Percentiles rank a stretch among this genome's conserved stretches.
These are phyloP conservation scores for Cyclocybe cylindracea DNA, from an alignment of 768 basidiomycete genomes.

Conservation along the genomic window DNA sequence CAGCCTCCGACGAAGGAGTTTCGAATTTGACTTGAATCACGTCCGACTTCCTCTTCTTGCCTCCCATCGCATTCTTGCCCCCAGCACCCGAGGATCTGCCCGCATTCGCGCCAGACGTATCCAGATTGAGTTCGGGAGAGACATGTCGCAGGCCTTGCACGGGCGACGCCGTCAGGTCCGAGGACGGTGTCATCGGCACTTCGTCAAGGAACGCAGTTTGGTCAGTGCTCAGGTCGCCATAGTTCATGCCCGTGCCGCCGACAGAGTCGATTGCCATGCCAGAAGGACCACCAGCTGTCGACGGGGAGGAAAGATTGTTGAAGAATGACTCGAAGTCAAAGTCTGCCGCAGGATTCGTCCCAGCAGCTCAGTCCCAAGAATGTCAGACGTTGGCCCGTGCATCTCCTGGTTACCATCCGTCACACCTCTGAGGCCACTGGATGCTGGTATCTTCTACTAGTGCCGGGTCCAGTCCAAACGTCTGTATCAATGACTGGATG, in stretches of 20 bases:
- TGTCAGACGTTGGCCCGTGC: not conserved
- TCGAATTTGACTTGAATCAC: constrained; percentile 4
- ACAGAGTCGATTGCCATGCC: constrained; percentile 1
- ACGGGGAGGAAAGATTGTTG: constrained; percentile 13
- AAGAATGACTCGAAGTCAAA: constrained; percentile 31
- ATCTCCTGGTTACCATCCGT: not conserved
- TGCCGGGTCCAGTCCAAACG: constrained; percentile 63
- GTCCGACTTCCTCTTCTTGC: constrained; percentile 22
- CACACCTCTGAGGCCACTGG: not conserved
- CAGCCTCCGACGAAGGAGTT: not conserved
- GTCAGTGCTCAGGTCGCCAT: constrained; percentile 10
- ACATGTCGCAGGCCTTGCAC: constrained; percentile 20
- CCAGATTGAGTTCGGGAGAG: constrained; percentile 16
- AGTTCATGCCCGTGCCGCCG: constrained; percentile 8
- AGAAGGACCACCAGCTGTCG: not conserved
- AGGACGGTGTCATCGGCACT: constrained; percentile 22
- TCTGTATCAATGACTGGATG: constrained; percentile 72
- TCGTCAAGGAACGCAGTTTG: constrained; percentile 30
- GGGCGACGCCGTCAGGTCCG: constrained; percentile 21
- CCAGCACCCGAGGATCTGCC: constrained; percentile 8
- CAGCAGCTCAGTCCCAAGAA: not conserved
- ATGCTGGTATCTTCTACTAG: constrained; percentile 21
- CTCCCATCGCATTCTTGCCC: constrained; percentile 13
- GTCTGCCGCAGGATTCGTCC: constrained; percentile 8
- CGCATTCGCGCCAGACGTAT: constrained; percentile 4